Evolutionary conservation across 805 yeast species (phyloP), one percentile per base, ranked within the genome.

Genomic region (Maudiozyma bulderi): DNA sequence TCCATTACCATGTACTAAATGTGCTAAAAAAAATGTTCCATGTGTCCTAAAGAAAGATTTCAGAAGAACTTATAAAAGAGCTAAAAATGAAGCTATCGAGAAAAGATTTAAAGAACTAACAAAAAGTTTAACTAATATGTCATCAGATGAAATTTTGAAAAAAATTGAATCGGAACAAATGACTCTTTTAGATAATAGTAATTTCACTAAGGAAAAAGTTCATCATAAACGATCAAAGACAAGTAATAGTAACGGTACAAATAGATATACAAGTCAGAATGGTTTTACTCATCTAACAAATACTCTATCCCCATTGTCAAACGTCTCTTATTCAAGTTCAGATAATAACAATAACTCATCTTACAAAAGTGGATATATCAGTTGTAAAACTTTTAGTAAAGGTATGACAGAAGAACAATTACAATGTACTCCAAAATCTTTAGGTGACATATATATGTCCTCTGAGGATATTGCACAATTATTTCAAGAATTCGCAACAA

Each of bases 31-130:
- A 59, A 78, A 79, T 7, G 70, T 84, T 3, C 71, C 71, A 14
- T 91, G 99, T 63, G 77, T 82, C 29, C 66, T 93, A 44, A 81
- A 87, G 57, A 75, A 85, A 13, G 93, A 82, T 57, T 91, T 86
- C 65, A 88, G 90, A 64, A 74, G 99, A 57, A 89, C 96, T 0
- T 86, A 85, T 54, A 93, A 91, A 61, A 73, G 98, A 43, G 95
- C 91, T 13, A 74, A 86, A 51, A 78, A 84, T 42, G 88, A 85
- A n/a, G 84, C 81, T 55, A 72, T 91, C 47, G 98, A 90, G 61
- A 77, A 75, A 55, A 95, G 90, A 63, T 79, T 84, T 53, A 77
- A 77, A 50, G 89, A 82, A 56, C 67, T 87, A 47, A 77, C 84
- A 57, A 74, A 76, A 59, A 73, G 78, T 33, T 65, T 84, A 48